Evolutionary conservation across 2,329 filamentous ascomycete genomes (phyloP), one percentile per base, ranked within the genome.

Genomic region (Chaetomiaceae sp.): DNA sequence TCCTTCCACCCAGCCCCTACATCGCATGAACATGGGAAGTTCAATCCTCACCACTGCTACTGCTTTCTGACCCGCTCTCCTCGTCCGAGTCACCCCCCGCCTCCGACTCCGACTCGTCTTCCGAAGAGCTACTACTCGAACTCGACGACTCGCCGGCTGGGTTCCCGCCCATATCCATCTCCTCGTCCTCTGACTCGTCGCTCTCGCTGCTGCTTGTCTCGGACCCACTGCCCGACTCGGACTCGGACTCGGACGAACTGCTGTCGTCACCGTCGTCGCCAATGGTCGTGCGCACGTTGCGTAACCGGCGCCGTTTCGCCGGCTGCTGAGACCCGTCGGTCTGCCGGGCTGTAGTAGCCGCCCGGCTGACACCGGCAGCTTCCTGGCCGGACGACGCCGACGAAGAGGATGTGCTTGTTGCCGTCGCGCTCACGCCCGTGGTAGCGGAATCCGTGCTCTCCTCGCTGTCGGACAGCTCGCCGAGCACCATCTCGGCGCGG

Each of bases 401-500:
- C 33, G 58, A 63, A 5, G 65, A 60, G 5, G 67, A 61, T 11
- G 62, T 60, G 1, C 62, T 62, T 3, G 64, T 62, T 2, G 65
- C 61, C 1, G 63, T 59, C 0, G 64, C 62, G 30, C 59, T 61
- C 21, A 59, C 16, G 18, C 5, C 61, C 16, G 60, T 60, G 16
- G 64, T 61, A 50, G 55, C 69, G 2, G 63, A 57, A 6, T 54
- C 56, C 3, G 57, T 61, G 42, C 68, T 71, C 49, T 75, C 72
- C 20, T 73, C 75, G 44, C 70, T 71, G 47, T 78, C 76, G 1
- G 73, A 75, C n/a, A 85, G 69, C 61, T 80, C 76, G 29, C 75
- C 75, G 30, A 82, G 60, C 27, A 85, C 73, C 57, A 75, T 72
- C 66, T 85, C 81, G 8, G 81, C 78, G 29, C 82, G 79, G 73